Conservation (phyloP, 169 alveolate species). For the Plasmodium coatneyi region DNA sequence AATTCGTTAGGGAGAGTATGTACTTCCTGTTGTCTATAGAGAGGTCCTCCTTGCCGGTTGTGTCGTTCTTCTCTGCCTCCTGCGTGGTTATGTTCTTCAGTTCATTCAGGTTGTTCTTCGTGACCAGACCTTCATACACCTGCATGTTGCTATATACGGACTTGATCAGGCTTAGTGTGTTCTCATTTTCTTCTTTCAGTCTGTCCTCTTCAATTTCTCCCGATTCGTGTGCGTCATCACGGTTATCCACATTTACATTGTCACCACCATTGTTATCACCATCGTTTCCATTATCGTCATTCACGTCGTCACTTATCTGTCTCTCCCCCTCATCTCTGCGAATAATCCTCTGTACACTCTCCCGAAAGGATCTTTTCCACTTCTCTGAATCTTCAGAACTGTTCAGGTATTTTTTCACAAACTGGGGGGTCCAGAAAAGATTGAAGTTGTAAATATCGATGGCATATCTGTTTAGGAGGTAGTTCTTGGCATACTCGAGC, state of each 20-base stretch:
- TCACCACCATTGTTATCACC: background rate
- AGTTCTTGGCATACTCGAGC: background rate
- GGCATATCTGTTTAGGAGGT: conserved; percentile 50
- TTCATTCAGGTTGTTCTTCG: conserved; percentile 11
- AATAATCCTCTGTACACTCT: background rate
- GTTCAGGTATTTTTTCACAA: conserved; percentile 30
- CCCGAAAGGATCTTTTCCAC: background rate
- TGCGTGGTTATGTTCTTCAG: conserved; percentile 5
- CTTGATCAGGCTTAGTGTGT: background rate
- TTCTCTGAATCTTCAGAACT: conserved; percentile 12
- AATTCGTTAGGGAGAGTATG: conserved; percentile 56
- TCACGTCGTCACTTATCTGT: background rate
- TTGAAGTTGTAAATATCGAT: conserved; percentile 57
- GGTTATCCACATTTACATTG: background rate
- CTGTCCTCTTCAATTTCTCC: background rate
- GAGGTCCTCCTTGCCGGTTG: background rate
- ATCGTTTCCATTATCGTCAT: background rate
- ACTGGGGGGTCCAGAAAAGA: conserved; percentile 67
- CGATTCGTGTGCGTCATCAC: background rate
- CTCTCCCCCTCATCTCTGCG: background rate
- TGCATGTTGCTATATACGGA: background rate
- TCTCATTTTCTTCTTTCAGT: background rate
- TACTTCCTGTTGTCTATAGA: conserved; percentile 23
- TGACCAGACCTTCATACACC: conserved; percentile 1
- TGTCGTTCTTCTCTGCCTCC: background rate